Base-by-base conservation (phyloP, 352 stramenopile species). In the Phytophthora sansomeana region DNA sequence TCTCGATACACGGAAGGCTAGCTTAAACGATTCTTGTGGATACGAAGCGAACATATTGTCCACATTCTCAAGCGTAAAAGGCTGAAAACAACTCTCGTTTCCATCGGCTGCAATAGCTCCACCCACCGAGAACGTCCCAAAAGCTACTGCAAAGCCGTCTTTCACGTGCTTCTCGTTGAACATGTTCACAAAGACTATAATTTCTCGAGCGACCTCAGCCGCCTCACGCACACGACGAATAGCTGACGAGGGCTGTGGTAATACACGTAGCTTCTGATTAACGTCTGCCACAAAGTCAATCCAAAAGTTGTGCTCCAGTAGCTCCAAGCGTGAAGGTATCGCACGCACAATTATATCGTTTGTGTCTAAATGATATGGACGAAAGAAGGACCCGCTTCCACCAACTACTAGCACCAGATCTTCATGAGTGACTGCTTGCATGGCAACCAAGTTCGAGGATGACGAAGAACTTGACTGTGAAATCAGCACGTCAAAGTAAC, bases 321-420 rank as follows among this genome's bases (percentile, higher is more conserved):
- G 63, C 47, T 86, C 73, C 7, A 96, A 67, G 2, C 76, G 78
- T 9, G 80, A 82, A 16, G 88, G 86, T 24, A 95, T 81, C 2
- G 85, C 82, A 5, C 88, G 86, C 10, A 96, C 78, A 33, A 91
- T 72, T 11, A 90, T 85, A 47, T 96, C 88, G 65, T 95, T 96
- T 17, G 86, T 92, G 58, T 96, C 88, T 1, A 96, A 68, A 49
- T 93, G 74, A 47, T 87, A 95, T 35, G 88, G 88, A 7, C 82
- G 76, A 42, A 92, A 92, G 61, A 95, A 95, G 4, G 88, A 93
- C 0, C 88, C 88, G 63, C 75, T 92, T 6, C 88, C 88, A 41
- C 79, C 80, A 6, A 92, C 81, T 5, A 90, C 80, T 35, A 92
- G 73, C 7, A 87, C 77, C 19, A 87, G 24, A 44, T 79, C 46